phyloP scores from a whole-genome alignment of 805 yeast species.

The Sungouiozyma ichnusensis region DNA sequence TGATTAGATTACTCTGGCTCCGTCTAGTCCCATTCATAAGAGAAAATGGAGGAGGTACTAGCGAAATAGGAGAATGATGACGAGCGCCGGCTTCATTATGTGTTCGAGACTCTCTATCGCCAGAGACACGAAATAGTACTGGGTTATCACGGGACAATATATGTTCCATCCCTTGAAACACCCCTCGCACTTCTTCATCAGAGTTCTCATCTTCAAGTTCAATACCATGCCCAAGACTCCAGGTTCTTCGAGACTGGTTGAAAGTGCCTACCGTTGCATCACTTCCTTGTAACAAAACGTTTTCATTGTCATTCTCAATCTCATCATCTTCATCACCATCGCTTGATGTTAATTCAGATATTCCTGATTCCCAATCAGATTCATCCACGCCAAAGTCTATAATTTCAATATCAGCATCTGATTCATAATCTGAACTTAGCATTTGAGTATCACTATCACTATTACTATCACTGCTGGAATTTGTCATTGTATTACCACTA shows the following conservation, averaged over 20 bases:
- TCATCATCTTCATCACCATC: constrained; percentile 25
- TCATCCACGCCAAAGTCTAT: constrained; percentile 29
- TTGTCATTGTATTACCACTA: constrained; percentile 16
- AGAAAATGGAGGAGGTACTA: constrained; percentile 22
- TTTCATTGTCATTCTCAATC: constrained; percentile 14
- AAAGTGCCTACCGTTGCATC: constrained; percentile 6
- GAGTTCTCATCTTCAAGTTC: constrained; percentile 23
- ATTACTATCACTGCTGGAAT: constrained; percentile 14
- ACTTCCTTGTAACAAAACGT: constrained; percentile 3
- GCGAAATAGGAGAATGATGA: constrained; percentile 13
- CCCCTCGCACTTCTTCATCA: constrained; percentile 24
- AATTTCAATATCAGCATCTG: constrained; percentile 27
- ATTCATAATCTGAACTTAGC: constrained; percentile 22
- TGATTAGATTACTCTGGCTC: constrained; percentile 21
- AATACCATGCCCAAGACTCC: constrained; percentile 23
- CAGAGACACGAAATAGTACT: constrained; percentile 21
- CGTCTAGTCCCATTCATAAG: constrained; percentile 21
- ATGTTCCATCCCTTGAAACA: constrained; percentile 27
- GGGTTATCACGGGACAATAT: constrained; percentile 22
- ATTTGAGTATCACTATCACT: constrained; percentile 16
- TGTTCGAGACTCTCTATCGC: constrained; percentile 7
- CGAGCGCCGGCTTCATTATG: constrained; percentile 15
- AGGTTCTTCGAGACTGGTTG: constrained; percentile 19
- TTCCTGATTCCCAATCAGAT: constrained; percentile 29
- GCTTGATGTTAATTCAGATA: constrained; percentile 25